Conservation (phyloP, 495 filamentous ascomycete species). For the Xylaria longipes region DNA sequence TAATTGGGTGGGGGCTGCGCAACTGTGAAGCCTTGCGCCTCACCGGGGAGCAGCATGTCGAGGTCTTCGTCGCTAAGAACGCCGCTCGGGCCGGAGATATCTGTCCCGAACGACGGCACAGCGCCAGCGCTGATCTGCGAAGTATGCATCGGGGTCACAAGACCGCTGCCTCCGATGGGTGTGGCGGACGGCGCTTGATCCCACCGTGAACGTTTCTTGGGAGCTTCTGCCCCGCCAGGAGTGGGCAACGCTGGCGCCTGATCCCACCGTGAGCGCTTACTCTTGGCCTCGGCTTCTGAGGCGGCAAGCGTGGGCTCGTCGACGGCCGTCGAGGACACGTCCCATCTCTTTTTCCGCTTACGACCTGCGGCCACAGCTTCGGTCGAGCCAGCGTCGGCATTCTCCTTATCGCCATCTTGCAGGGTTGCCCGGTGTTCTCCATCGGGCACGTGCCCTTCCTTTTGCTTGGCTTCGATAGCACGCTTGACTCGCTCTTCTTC, state of each 20-base stretch:
- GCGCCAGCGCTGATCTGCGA: constrained; percentile 63
- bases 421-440: constrained; percentile 69
- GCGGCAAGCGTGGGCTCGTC: constrained; percentile 55
- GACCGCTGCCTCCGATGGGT: constrained; percentile 78
- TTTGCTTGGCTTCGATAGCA: constrained; percentile 76
- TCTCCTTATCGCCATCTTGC: constrained; percentile 74
- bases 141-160: constrained; percentile 86
- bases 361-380: constrained; percentile 66
- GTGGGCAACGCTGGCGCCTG: constrained; percentile 72
- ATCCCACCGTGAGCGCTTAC: constrained; percentile 89
- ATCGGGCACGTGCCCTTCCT: constrained; percentile 63
- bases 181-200: constrained; percentile 88
- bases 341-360: constrained; percentile 96
- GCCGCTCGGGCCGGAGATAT: constrained; percentile 79
- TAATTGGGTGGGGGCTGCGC: constrained; percentile 93
- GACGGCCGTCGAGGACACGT: constrained; percentile 65
- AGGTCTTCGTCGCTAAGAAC: constrained; percentile 92
- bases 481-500: constrained; percentile 90
- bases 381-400: constrained; percentile 71
- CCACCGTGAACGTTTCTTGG: constrained; percentile 82
- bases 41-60: constrained; percentile 82
- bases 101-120: constrained; percentile 74
- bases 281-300: constrained; percentile 62
- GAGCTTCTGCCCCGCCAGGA: constrained; percentile 58
- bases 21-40: constrained; percentile 87